Percentiles rank a stretch among this genome's conserved stretches.
phyloP scores from a whole-genome alignment of 768 basidiomycete species.

The Suillus plorans region DNA sequence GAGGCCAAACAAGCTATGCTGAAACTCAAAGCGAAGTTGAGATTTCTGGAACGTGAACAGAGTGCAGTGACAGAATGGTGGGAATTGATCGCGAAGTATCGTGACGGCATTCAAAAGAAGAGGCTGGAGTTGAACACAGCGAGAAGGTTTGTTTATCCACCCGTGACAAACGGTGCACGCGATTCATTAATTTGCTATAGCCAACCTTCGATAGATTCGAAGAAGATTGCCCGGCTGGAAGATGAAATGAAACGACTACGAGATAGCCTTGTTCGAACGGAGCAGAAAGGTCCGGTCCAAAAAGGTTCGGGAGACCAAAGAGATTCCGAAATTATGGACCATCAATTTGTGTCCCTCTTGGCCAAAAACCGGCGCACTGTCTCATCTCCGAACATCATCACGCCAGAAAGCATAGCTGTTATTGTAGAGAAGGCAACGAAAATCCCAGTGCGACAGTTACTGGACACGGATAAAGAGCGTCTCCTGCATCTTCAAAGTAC shows the following conservation, averaged over 20 bases:
- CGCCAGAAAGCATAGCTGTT: conserved; percentile 4
- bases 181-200: neutral
- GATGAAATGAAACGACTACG: conserved; percentile 2
- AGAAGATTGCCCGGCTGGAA: conserved; percentile 1
- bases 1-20: neutral
- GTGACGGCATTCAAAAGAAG: conserved; percentile 5
- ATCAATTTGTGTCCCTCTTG: neutral
- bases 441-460: conserved; percentile 5
- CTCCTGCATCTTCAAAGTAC: conserved; percentile 4
- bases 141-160: neutral
- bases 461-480: conserved; percentile 6
- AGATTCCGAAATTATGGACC: neutral
- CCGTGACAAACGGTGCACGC: neutral
- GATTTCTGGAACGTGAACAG: conserved; percentile 4
- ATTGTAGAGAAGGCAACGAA: conserved; percentile 5
- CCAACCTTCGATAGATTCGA: neutral
- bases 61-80: conserved; percentile 4
- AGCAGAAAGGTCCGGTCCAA: conserved; percentile 3
- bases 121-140: conserved; percentile 1
- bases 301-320: neutral
- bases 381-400: conserved; percentile 9
- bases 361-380: conserved; percentile 3
- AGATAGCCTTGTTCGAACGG: conserved; percentile 2
- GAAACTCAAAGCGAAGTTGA: neutral
- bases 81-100: neutral